Conservation (phyloP, 2,329 filamentous ascomycete species). For the Pochonia chlamydosporia region DNA sequence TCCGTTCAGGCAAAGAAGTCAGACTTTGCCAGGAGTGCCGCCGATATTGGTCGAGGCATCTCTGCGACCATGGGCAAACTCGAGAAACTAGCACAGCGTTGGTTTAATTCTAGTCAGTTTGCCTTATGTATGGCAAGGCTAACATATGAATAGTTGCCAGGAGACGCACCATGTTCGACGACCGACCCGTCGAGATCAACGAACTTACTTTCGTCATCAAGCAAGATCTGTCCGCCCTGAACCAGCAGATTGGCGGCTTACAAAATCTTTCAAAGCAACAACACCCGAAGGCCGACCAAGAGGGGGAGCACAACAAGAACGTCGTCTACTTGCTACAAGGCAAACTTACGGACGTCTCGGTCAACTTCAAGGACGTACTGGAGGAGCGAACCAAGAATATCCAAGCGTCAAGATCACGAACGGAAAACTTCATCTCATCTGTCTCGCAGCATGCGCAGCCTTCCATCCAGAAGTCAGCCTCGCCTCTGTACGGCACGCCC, state of each 20-base stretch:
- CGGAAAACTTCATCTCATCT: constrained; percentile 92
- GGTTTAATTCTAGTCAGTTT: constrained; percentile 21
- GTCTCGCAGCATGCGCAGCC: constrained; percentile 72
- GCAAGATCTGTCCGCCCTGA: constrained; percentile 79
- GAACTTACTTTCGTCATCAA: constrained; percentile 97
- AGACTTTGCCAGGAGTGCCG: constrained; percentile 88
- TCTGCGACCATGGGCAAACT: constrained; percentile 90
- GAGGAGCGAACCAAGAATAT: constrained; percentile 98
- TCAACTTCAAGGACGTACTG: constrained; percentile 95
- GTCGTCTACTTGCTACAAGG: constrained; percentile 88
- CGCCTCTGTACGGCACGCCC: constrained; percentile 80
- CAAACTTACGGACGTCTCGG: constrained; percentile 85
- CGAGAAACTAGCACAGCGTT: constrained; percentile 82
- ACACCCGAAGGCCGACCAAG: constrained; percentile 68
- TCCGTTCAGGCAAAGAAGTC: constrained; percentile 58
- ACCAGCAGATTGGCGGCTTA: constrained; percentile 81
- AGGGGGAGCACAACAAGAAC: constrained; percentile 97
- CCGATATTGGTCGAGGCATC: constrained; percentile 88
- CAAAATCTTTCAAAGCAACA: constrained; percentile 72
- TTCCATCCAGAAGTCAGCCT: constrained; percentile 68
- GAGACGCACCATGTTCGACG: constrained; percentile 94
- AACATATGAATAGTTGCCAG: constrained; percentile 64
- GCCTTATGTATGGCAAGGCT: constrained; percentile 1
- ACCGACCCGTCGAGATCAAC: constrained; percentile 92
- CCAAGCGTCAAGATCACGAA: constrained; percentile 83